Evolutionary conservation across 208 protist genomes (phyloP).

Genomic region (Trypanosoma melophagium): DNA sequence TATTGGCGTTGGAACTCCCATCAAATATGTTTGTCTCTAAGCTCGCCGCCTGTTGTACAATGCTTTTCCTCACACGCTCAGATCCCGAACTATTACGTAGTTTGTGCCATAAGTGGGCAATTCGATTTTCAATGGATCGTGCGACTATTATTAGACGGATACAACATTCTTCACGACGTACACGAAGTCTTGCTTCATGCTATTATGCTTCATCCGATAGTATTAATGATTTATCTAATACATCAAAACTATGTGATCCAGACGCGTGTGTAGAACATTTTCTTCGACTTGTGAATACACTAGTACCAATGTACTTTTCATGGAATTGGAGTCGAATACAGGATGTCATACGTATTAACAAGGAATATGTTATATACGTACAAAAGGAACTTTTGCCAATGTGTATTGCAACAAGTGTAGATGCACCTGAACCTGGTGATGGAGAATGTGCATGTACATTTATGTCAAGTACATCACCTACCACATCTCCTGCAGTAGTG

Average conservation of each 20-base stretch:
- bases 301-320: slow-evolving; percentile 85
- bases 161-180: slow-evolving; percentile 5
- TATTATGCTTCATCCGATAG: slow-evolving; percentile 11
- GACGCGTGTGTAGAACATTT: slow-evolving; percentile 73
- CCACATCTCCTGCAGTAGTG: neutral
- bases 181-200: neutral
- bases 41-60: slow-evolving; percentile 73
- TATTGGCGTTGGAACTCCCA: slow-evolving; percentile 75
- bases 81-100: slow-evolving; percentile 61
- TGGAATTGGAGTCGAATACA: slow-evolving; percentile 86
- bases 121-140: slow-evolving; percentile 68
- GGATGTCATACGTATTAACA: slow-evolving; percentile 86
- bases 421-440: slow-evolving; percentile 58
- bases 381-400: slow-evolving; percentile 71
- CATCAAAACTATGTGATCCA: slow-evolving; percentile 35
- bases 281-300: slow-evolving; percentile 70
- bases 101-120: slow-evolving; percentile 75
- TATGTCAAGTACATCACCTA: slow-evolving; percentile 21
- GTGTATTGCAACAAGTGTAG: slow-evolving; percentile 49
- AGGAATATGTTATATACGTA: slow-evolving; percentile 75
- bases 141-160: slow-evolving; percentile 47
- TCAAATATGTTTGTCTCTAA: slow-evolving; percentile 85
- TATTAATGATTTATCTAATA: slow-evolving; percentile 1
- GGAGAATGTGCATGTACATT: too few relatives aligned
- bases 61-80: slow-evolving; percentile 77